Conservation (phyloP, 2,329 filamentous ascomycete species). For the Blumeria hordei region DNA sequence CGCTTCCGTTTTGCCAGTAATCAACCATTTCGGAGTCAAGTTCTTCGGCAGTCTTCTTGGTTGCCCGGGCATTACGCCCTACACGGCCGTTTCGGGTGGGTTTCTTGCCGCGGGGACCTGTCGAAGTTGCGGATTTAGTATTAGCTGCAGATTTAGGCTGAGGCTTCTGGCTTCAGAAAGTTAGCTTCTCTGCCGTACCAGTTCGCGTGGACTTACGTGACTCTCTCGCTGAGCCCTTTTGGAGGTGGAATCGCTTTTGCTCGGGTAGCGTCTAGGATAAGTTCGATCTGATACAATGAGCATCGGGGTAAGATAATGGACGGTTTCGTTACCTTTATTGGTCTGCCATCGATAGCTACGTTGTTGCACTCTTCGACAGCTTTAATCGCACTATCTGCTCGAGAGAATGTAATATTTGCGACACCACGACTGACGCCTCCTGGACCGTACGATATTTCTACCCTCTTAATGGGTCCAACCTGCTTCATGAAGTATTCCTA, state of each 20-base stretch:
- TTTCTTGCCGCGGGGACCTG: conserved; percentile 15
- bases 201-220: conserved; percentile 31
- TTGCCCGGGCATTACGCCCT: conserved; percentile 34
- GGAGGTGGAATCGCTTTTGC: conserved; percentile 42
- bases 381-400: conserved; percentile 58
- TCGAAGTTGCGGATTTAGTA: conserved; percentile 45
- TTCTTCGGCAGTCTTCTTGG: conserved; percentile 83
- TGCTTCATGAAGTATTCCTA: conserved; percentile 93
- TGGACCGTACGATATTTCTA: conserved; percentile 79
- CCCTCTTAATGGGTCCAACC: conserved; percentile 74
- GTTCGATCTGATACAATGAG: conserved; percentile 49
- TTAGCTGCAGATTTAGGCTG: conserved; percentile 64
- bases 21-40: conserved; percentile 95
- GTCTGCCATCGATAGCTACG: conserved; percentile 66
- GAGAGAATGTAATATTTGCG: conserved; percentile 68
- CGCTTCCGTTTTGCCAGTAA: conserved; percentile 44
- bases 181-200: conserved; percentile 6
- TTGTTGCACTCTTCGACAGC: conserved; percentile 70
- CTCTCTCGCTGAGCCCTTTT: conserved; percentile 63
- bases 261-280: conserved; percentile 58
- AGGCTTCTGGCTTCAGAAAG: conserved; percentile 29
- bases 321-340: conserved; percentile 57
- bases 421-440: conserved; percentile 80
- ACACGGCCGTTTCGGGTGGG: conserved; percentile 24
- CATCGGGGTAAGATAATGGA: not conserved